These are phyloP conservation scores for Teratosphaeria viscida DNA, from an alignment of 2,329 filamentous ascomycete species.

Conservation along the genomic window DNA sequence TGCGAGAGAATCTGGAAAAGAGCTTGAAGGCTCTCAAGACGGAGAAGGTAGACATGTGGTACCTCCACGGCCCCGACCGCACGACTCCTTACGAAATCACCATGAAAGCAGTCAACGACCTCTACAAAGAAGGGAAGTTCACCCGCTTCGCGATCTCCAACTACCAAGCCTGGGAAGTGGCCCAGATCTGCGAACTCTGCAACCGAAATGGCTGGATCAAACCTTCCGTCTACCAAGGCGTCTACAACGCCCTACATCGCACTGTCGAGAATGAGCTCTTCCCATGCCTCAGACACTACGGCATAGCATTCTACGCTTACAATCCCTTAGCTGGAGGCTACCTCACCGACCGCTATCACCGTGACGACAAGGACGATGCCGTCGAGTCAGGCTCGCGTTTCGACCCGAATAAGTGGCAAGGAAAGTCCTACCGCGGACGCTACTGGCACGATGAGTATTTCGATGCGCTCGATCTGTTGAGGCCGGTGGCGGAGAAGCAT, in stretches of 20 bases:
- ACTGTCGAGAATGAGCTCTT: constrained; percentile 33
- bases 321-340: constrained; percentile 38
- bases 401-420: constrained; percentile 32
- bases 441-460: constrained; percentile 37
- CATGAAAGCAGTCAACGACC: constrained; percentile 36
- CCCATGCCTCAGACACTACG: constrained; percentile 33
- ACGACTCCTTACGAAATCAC: constrained; percentile 37
- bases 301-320: constrained; percentile 32
- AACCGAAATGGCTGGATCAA: constrained; percentile 30
- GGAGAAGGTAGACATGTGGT: constrained; percentile 38
- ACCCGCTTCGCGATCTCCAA: constrained; percentile 38
- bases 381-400: constrained; percentile 28
- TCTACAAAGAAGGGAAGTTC: constrained; percentile 38
- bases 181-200: constrained; percentile 38
- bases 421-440: constrained; percentile 25
- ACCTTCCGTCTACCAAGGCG: constrained; percentile 39
- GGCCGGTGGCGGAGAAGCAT: constrained; percentile 29
- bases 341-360: constrained; percentile 30
- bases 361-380: constrained; percentile 23
- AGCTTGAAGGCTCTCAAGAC: constrained; percentile 31
- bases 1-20: constrained; percentile 26
- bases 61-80: constrained; percentile 43
- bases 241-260: constrained; percentile 32
- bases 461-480: constrained; percentile 32
- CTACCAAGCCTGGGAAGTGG: constrained; percentile 38